Evolutionary conservation across 2,329 filamentous ascomycete genomes (phyloP).

Genomic region (Trichoderma hamatum): DNA sequence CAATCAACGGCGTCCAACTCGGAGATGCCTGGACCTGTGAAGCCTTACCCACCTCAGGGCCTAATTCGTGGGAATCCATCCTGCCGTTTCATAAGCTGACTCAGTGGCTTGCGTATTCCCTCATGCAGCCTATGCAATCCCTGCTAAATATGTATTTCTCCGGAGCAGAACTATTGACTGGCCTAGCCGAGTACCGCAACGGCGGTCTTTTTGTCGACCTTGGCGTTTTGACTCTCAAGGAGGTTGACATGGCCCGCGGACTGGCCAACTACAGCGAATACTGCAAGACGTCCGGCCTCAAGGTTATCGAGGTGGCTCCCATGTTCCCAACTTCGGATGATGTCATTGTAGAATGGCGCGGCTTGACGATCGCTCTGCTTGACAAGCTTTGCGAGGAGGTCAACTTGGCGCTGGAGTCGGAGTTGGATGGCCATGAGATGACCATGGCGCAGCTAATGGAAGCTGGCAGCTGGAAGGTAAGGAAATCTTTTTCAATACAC

Average conservation of each 20-base stretch:
- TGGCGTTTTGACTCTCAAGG: constrained; percentile 76
- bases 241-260: constrained; percentile 69
- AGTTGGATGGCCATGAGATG: constrained; percentile 71
- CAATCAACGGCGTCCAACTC: constrained; percentile 82
- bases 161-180: constrained; percentile 80
- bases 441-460: constrained; percentile 87
- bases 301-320: constrained; percentile 57
- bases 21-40: constrained; percentile 94
- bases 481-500: constrained; percentile 32
- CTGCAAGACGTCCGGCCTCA: constrained; percentile 70
- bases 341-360: constrained; percentile 68
- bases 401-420: constrained; percentile 64
- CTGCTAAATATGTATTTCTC: constrained; percentile 80
- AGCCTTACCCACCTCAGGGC: constrained; percentile 68
- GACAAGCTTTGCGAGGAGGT: constrained; percentile 57
- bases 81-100: constrained; percentile 93
- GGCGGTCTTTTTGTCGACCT: constrained; percentile 86
- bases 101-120: constrained; percentile 91
- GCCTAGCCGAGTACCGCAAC: constrained; percentile 89
- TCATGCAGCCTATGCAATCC: constrained; percentile 88
- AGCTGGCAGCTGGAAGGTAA: constrained; percentile 96
- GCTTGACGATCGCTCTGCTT: constrained; percentile 62
- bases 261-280: constrained; percentile 66
- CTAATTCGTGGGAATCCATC: constrained; percentile 71
- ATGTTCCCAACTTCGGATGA: constrained; percentile 64